phyloP scores from a whole-genome alignment of 2,329 filamentous ascomycete genomes.

The Fragosphaeria purpurea region DNA sequence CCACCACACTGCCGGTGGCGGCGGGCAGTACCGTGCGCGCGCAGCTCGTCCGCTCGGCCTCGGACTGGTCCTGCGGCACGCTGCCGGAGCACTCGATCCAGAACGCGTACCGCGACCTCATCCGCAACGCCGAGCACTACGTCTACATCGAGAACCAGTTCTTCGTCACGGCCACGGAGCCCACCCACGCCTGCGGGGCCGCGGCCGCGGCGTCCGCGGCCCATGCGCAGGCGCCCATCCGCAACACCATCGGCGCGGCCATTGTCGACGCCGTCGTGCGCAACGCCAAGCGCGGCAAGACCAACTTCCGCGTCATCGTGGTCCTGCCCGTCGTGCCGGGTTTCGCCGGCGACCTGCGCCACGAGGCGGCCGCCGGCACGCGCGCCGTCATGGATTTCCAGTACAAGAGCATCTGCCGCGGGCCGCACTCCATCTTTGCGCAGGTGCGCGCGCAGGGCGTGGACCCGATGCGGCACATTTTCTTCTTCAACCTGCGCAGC shows the following conservation, averaged over 20 bases:
- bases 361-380: constrained; percentile 63
- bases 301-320: constrained; percentile 66
- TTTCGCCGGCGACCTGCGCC: constrained; percentile 70
- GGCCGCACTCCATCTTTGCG: constrained; percentile 81
- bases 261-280: constrained; percentile 85
- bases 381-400: constrained; percentile 85
- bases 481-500: constrained; percentile 85
- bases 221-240: constrained; percentile 73
- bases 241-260: constrained; percentile 77
- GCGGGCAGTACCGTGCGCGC: constrained; percentile 62
- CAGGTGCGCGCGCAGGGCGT: constrained; percentile 63
- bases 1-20: constrained; percentile 37
- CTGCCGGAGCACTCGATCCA: constrained; percentile 76
- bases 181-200: no score
- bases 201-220: constrained; percentile 28
- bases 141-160: no score
- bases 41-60: constrained; percentile 81
- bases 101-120: constrained; percentile 76
- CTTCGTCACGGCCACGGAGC: constrained; percentile 76
- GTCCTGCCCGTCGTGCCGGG: constrained; percentile 72
- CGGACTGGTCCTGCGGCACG: constrained; percentile 91
- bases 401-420: constrained; percentile 79
- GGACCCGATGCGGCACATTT: constrained; percentile 71
- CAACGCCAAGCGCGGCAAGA: constrained; percentile 66
- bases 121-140: constrained; percentile 78